These are phyloP conservation scores for Camptophora hylomeconis DNA, from an alignment of 2,329 filamentous ascomycete species.

Conservation along the genomic window DNA sequence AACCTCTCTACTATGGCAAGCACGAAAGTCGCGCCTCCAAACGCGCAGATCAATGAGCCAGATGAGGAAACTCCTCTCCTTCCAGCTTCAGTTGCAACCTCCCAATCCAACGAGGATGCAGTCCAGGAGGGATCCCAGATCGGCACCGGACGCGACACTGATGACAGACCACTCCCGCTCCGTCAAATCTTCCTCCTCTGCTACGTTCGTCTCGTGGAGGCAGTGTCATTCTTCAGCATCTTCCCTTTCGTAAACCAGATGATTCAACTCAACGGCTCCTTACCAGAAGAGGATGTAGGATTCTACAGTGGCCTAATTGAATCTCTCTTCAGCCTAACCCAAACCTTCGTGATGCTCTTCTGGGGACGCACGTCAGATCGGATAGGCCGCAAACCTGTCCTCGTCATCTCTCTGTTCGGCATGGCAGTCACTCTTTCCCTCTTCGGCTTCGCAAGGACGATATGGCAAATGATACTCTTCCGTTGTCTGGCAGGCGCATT, in stretches of 20 bases:
- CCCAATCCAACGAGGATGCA: too few relatives aligned
- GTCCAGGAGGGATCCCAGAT: too few relatives aligned
- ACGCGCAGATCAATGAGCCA: too few relatives aligned
- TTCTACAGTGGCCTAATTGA: slow-evolving; percentile 68
- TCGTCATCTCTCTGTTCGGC: slow-evolving; percentile 54
- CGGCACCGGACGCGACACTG: too few relatives aligned
- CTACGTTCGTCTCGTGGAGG: slow-evolving; percentile 59
- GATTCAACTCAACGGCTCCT: slow-evolving; percentile 51
- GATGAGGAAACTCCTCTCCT: too few relatives aligned
- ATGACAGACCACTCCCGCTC: slow-evolving; percentile 39
- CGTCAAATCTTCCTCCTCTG: slow-evolving; percentile 61
- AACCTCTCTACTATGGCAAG: too few relatives aligned
- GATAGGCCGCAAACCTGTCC: slow-evolving; percentile 58
- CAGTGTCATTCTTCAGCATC: slow-evolving; percentile 25
- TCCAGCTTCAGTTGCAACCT: too few relatives aligned
- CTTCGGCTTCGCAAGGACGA: slow-evolving; percentile 53
- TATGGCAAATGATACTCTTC: slow-evolving; percentile 65
- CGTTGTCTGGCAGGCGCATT: slow-evolving; percentile 62
- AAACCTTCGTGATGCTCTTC: slow-evolving; percentile 63
- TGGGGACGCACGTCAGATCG: slow-evolving; percentile 60
- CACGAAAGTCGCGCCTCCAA: too few relatives aligned
- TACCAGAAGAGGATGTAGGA: slow-evolving; percentile 55
- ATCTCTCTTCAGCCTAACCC: slow-evolving; percentile 57
- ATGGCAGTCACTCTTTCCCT: slow-evolving; percentile 47
- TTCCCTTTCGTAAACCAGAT: slow-evolving; percentile 53